phyloP scores from a whole-genome alignment of 805 yeast species.

The Yamadazyma insecticola region DNA sequence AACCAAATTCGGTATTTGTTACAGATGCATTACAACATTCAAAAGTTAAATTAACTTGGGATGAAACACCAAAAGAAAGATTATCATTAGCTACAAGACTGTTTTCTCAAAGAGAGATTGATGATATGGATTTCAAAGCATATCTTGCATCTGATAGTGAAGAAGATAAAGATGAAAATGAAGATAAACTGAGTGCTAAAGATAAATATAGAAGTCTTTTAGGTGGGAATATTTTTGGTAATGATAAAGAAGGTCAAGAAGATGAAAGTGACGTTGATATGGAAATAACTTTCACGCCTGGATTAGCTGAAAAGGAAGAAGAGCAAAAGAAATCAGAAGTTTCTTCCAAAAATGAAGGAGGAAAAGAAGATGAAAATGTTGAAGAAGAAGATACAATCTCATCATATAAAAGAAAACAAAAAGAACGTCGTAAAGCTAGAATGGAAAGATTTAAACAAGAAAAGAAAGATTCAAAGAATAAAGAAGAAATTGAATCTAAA shows the following conservation, averaged over 20 bases:
- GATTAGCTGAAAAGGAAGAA: conserved; percentile 45
- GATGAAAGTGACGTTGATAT: conserved; percentile 73
- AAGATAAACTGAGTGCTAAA: conserved; percentile 28
- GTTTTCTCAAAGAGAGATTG: conserved; percentile 83
- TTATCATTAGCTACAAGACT: conserved; percentile 69
- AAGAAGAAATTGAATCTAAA: conserved; percentile 59
- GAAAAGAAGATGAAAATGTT: conserved; percentile 30
- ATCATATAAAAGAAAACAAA: conserved; percentile 79
- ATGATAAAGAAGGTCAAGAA: conserved; percentile 25
- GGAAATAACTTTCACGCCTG: conserved; percentile 96
- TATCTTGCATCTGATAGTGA: conserved; percentile 63
- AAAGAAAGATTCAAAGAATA: conserved; percentile 18
- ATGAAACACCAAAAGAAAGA: conserved; percentile 94
- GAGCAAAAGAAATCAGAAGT: conserved; percentile 26
- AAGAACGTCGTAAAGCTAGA: conserved; percentile 85
- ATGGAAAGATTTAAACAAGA: conserved; percentile 67
- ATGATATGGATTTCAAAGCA: conserved; percentile 88
- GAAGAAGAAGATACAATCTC: conserved; percentile 72
- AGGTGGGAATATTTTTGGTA: conserved; percentile 35
- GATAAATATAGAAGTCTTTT: conserved; percentile 61
- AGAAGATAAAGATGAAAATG: conserved; percentile 20
- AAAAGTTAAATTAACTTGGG: conserved; percentile 96
- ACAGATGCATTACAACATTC: conserved; percentile 97
- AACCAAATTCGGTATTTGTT: conserved; percentile 69
- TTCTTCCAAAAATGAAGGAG: conserved; percentile 28